Evolutionary conservation across 2,329 filamentous ascomycete genomes (phyloP), one percentile per base, ranked within the genome.

Genomic region (Fusarium nygamai): DNA sequence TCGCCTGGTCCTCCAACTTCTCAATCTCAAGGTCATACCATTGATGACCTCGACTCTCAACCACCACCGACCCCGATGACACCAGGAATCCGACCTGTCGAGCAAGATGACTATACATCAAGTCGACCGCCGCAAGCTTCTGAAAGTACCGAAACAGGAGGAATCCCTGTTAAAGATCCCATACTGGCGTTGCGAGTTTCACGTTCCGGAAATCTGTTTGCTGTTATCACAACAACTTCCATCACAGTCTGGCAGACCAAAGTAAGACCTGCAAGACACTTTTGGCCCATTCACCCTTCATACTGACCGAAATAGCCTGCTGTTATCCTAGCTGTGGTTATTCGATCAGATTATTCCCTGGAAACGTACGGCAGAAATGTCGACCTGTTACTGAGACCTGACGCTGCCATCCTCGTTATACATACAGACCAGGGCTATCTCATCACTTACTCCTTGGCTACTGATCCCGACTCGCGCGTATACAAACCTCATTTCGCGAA

Each of bases 231-330:
- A 2, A 86, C 89, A 10, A 93, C 93, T 5, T 93, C 93, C 19
- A 90, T 99, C 82, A 94, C 93, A n/a, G 88, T 99, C 75, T 99
- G 96, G 96, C 96, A 99, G 85, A 96, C 94, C 63, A 96, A 96
- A 89, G 94, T 95, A 87, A 69, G 86, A 78, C 24, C 29, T n/a
- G 24, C 16, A 53, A 44, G 27, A 41, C 36, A 31, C 22, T 29
- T 22, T 19, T 41, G 39, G 34, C 24, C 19, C 24, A 27, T 33
- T 38, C n/a, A 9, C 14, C 17, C 22, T 44, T 10, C 22, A 57
- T 76, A 20, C 74, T 78, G 63, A 78, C 59, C 43, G 22, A 29
- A 50, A 29, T 66, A 98, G 93, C 96, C 96, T 56, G 95, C 94
- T 61, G 95, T 95, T 31, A 91, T 98, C 36, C 89, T 98, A 61